These are phyloP conservation scores for Taxillus chinensis DNA, from an alignment of 164 flowering plant genomes.

Conservation along the genomic window DNA sequence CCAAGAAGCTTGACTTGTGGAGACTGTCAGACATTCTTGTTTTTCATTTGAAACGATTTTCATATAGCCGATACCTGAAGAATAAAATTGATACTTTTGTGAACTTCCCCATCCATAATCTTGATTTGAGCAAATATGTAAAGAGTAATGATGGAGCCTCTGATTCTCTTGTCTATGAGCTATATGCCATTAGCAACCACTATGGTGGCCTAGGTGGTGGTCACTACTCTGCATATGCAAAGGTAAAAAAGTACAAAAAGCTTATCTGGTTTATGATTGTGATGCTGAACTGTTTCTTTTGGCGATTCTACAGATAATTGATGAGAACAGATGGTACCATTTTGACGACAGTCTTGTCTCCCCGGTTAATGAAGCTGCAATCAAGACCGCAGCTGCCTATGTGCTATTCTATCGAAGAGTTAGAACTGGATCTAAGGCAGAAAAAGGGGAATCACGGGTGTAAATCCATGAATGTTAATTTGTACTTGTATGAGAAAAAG, in stretches of 20 bases:
- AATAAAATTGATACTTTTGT: slow-evolving; percentile 90
- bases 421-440: slow-evolving; percentile 15
- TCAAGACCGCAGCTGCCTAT: slow-evolving; percentile 83
- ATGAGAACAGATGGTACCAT: slow-evolving; percentile 79
- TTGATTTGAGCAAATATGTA: slow-evolving; percentile 75
- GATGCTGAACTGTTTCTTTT: not conserved
- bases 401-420: slow-evolving; percentile 73
- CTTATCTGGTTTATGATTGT: not conserved
- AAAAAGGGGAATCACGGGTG: slow-evolving; percentile 18
- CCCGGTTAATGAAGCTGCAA: slow-evolving; percentile 47
- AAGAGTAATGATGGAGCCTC: slow-evolving; percentile 33
- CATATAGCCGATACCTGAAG: slow-evolving; percentile 74
- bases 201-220: slow-evolving; percentile 98
- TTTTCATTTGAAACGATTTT: slow-evolving; percentile 87
- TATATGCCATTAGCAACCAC: slow-evolving; percentile 94
- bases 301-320: slow-evolving; percentile 45
- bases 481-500: too few relatives aligned
- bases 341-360: slow-evolving; percentile 86
- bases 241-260: slow-evolving; percentile 34
- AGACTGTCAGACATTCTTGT: slow-evolving; percentile 86
- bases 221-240: slow-evolving; percentile 87
- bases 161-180: slow-evolving; percentile 52
- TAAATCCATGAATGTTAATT: too few relatives aligned
- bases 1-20: slow-evolving; percentile 94
- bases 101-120: slow-evolving; percentile 68